Base-by-base conservation (phyloP, 306 rosid genomes). In the Acmispon strigosus region DNA sequence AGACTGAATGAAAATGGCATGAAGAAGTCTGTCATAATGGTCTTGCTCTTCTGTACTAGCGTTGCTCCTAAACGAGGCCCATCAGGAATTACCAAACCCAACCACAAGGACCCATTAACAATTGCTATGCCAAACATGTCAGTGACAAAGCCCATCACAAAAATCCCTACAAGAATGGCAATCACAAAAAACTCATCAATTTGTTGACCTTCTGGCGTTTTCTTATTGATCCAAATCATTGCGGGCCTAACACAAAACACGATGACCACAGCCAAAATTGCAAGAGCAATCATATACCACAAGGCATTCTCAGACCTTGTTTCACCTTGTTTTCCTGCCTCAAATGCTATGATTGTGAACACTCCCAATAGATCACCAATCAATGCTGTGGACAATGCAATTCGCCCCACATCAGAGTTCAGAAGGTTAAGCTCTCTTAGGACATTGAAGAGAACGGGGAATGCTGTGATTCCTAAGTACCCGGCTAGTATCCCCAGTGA, bases 51-150 rank as follows among this genome's bases (percentile, higher is more conserved):
- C 6, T 84, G 79, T 3, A 85, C 84, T 0, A 93, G 16, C 0
- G 86, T 65, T 5, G 88, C 62, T 1, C 96, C 97, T 22, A 93
- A 73, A 1, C 87, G 84, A 11, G 96, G 98, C 7, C 96, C 96
- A 49, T 88, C 91, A 0, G 96, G 96, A 7, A 90, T 78, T 0
- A 13, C 78, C 3, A 90, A 9, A 10, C 96, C 98, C 54, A 93
- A n/a, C 89, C 89, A 80, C 7, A 90, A 49, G 0, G 96, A 70
- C 7, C 98, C 98, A 65, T 80, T 83, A 3, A 55, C 82, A 42
- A 90, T 74, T 0, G 96, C 85, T 0, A 90, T 15, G 2, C 98
- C 98, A 5, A 72, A 54, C 65, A 84, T 15, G 27, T 86, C 98
- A 0, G 89, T 87, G 5, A 88, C 0, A 48, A 90, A 87, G 1